Base-by-base conservation (phyloP, 2,329 filamentous ascomycete species). In the Aureobasidium melanogenum region DNA sequence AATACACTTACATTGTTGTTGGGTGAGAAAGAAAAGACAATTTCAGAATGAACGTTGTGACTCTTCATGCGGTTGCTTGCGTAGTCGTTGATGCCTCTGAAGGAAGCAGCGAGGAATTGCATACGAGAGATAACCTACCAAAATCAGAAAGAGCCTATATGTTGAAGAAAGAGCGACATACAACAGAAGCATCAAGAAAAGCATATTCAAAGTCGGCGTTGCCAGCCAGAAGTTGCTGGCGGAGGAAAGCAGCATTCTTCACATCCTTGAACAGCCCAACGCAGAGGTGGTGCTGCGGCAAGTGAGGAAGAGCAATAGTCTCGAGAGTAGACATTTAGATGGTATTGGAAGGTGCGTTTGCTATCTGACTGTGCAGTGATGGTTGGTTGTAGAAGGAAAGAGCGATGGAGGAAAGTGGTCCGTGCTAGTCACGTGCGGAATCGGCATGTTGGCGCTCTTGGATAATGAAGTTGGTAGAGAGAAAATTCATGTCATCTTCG, bases 161-260 rank as follows among this genome's bases (percentile, higher is more conserved):
- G 2, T 17, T 17, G n/a, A 6, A 28, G 19, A 32, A 55, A 44
- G 30, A 50, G 38, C 44, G 36, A 57, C 64, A 2, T 80, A 92
- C 87, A 72, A 89, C 84, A 48, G 84, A 85, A 22, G 91, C 91
- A 75, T 99, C 93, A 50, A 99, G 83, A 66, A 99, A 88, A 36
- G 92, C 91, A 79, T 97, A 97, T 74, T 97, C 91, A 68, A 92
- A 97, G 9, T 87, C 86, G 12, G 84, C 70, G 71, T 97, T 96
- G 57, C 89, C 88, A 6, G 84, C 82, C n/a, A 97, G 80, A 5
- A 99, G 84, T 76, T 97, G 92, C 67, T 87, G 80, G 57, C 91
- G 87, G 46, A 99, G 79, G 69, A 88, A 91, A 0, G 82, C 75
- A 12, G 91, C 83, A 72, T 99, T 99, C 64, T 82, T 73, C 61